Evolutionary conservation across 176 grass and related monocot species (phyloP).

Genomic region (Zizania latifolia): DNA sequence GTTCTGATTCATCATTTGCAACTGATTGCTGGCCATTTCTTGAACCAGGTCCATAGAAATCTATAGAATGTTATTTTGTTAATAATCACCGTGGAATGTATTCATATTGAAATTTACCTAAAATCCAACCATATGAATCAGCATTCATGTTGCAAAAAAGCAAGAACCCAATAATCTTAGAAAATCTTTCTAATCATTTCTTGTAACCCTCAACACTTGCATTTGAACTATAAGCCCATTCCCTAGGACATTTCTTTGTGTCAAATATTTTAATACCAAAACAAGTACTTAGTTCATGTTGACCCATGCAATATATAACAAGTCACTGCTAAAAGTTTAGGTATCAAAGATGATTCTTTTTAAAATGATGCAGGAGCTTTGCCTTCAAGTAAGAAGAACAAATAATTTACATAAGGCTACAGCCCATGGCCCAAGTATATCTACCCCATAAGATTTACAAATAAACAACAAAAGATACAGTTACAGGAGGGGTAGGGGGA

Average conservation of each 20-base stretch:
- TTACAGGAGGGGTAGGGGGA: too few species aligned
- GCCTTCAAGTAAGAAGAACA: too few species aligned
- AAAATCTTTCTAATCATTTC: background rate
- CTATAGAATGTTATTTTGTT: background rate
- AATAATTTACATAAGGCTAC: too few species aligned
- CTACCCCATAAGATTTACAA: too few species aligned
- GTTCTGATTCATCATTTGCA: constrained; percentile 75
- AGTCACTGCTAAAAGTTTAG: background rate
- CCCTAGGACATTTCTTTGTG: background rate
- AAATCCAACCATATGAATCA: background rate
- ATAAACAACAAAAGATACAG: too few species aligned
- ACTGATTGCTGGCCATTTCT: constrained; percentile 73
- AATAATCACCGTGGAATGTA: background rate
- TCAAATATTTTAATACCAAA: background rate
- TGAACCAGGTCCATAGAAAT: constrained; percentile 57
- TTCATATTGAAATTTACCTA: background rate
- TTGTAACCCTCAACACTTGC: background rate
- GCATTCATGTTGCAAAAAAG: background rate
- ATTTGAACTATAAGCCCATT: background rate
- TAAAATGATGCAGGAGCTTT: too few species aligned
- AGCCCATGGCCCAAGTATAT: too few species aligned
- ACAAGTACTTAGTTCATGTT: constrained; percentile 5
- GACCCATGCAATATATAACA: background rate
- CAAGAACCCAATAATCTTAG: background rate
- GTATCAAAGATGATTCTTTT: too few species aligned